Base-by-base conservation (phyloP, 352 stramenopile species). In the Phytopythium aichiense region DNA sequence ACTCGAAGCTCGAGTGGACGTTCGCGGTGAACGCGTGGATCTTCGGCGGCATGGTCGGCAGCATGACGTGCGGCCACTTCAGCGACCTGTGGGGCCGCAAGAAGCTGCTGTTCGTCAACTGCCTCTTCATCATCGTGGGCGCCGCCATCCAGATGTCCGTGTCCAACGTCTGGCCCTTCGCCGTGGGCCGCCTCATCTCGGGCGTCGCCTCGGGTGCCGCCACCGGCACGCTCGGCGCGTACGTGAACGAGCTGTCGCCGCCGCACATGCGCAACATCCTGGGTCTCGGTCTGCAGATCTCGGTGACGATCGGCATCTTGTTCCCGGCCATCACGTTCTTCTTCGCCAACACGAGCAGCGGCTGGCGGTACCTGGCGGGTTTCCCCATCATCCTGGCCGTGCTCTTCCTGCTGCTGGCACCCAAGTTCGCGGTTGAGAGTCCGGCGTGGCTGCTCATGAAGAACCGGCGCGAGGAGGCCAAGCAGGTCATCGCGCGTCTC, bases 281-380 rank as follows among this genome's bases (percentile, higher is more conserved):
- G 31, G 60, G 61, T 79, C 56, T 62, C 51, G 63, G 63, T 56
- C 63, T 68, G 38, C 63, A 68, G 51, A 68, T 68, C 50, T 68
- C 63, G 38, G 50, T 61, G 49, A 68, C 63, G 33, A 64, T 68
- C 51, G 63, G 56, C 49, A 68, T 68, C 23, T 4, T 68, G 30
- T 68, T 68, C 50, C 71, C 66, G 69, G 71, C 58, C 1, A 68
- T 73, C n/a, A 66, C 74, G 16, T 87, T 88, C 64, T 88, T 85
- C 65, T 81, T 84, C 60, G 68, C 71, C 37, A 72, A 81, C 59
- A 81, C 77, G 2, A 69, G 63, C 30, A 61, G 58, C 7, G 77
- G 74, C 16, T 89, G 79, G 79, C 65, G 65, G 11, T 64, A 69
- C 61, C 40, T 72, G 7, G 73, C 72, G 23, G 73, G 73, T 22